Conservation (phyloP, 352 stramenopile species). For the Pythium coloratum region DNA sequence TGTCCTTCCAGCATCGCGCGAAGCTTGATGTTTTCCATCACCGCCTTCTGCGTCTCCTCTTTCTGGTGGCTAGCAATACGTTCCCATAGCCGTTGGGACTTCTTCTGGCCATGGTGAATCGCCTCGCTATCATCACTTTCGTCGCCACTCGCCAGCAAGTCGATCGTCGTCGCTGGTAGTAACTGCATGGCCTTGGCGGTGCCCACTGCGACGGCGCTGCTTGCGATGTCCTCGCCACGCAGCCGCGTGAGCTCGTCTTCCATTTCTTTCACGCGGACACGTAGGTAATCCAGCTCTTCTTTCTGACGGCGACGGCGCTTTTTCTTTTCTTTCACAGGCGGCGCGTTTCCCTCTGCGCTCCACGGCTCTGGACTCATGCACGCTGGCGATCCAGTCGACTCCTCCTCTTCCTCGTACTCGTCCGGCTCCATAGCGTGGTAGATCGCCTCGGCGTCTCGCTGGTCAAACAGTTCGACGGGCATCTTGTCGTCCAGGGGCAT, state of each 20-base stretch:
- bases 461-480: background rate
- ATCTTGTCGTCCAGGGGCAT: background rate
- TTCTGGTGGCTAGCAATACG: constrained; percentile 66
- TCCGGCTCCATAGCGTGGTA: constrained; percentile 15
- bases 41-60: constrained; percentile 61
- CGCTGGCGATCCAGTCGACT: constrained; percentile 6
- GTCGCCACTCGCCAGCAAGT: constrained; percentile 17
- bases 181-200: constrained; percentile 14
- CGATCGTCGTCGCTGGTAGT: constrained; percentile 17
- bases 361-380: background rate
- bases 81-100: constrained; percentile 40
- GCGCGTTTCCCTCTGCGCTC: background rate
- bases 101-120: background rate
- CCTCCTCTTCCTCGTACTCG: constrained; percentile 5
- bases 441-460: constrained; percentile 7
- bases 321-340: constrained; percentile 21
- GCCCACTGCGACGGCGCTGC: constrained; percentile 21
- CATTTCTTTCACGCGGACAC: constrained; percentile 33
- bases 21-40: constrained; percentile 62
- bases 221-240: constrained; percentile 22
- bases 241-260: constrained; percentile 34
- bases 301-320: constrained; percentile 35
- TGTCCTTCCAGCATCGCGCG: constrained; percentile 36
- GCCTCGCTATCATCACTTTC: constrained; percentile 9
- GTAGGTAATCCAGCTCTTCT: constrained; percentile 45